A percentile compares a stretch with the other conserved stretches of the same genome.
phyloP scores from a whole-genome alignment of 2,329 filamentous ascomycete species.

The Fusarium anthophilum region DNA sequence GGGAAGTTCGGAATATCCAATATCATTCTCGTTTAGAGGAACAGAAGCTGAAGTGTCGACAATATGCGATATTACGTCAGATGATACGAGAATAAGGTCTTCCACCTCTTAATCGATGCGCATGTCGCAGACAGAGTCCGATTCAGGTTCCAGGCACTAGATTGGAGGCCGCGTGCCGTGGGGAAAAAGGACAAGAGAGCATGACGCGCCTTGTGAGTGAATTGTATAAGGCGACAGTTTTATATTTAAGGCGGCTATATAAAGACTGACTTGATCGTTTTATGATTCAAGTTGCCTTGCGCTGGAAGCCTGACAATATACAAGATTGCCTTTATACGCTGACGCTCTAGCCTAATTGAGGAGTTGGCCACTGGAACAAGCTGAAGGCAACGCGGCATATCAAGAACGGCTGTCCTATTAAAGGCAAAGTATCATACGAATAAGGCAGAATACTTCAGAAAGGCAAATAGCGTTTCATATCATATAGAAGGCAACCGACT shows the following conservation, averaged over 20 bases:
- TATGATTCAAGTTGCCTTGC: neutral
- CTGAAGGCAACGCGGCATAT: too few species aligned
- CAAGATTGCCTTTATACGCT: too few species aligned
- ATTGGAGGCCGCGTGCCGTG: neutral
- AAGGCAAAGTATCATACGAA: too few species aligned
- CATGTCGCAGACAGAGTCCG: neutral
- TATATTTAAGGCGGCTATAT: neutral
- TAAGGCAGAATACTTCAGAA: too few species aligned
- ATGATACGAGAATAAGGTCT: accelerated
- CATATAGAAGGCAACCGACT: too few species aligned
- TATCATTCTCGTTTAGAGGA: too few species aligned
- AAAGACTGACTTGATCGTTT: neutral
- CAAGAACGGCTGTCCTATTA: too few species aligned
- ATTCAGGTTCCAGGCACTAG: neutral
- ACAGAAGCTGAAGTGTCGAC: too few species aligned
- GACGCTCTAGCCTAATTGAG: too few species aligned
- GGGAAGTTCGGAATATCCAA: too few species aligned
- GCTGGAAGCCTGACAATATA: neutral
- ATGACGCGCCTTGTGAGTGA: neutral
- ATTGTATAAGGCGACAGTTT: neutral
- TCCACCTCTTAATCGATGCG: accelerated
- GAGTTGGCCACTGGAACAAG: too few species aligned
- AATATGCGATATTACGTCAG: accelerated
- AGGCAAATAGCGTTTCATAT: too few species aligned
- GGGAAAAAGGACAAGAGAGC: accelerated